phyloP scores from a whole-genome alignment of 2,329 filamentous ascomycete species.

The Beauveria rudraprayagi region DNA sequence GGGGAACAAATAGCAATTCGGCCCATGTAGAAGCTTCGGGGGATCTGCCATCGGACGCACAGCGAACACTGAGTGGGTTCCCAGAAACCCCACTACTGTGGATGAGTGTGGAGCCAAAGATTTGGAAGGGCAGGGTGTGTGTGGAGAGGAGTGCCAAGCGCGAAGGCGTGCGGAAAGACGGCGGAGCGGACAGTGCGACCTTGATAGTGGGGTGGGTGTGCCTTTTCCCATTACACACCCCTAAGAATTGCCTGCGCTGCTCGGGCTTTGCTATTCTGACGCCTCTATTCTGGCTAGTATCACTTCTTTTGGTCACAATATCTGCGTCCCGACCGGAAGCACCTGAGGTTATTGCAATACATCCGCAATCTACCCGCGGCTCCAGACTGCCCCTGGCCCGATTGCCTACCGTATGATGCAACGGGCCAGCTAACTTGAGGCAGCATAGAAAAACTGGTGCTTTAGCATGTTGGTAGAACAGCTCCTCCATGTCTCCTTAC shows the following conservation, averaged over 20 bases:
- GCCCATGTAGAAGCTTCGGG: conserved; percentile 14
- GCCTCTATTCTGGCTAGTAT: neutral
- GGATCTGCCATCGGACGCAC: conserved; percentile 11
- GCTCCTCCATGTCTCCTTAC: neutral
- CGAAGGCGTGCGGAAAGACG: neutral
- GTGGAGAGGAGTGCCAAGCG: neutral
- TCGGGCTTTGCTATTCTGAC: neutral
- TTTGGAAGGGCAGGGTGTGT: conserved; percentile 5
- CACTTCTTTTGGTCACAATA: neutral
- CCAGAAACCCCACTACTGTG: neutral
- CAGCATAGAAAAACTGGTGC: neutral
- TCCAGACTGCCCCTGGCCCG: neutral
- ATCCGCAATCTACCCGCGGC: neutral
- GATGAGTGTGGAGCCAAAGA: conserved; percentile 5
- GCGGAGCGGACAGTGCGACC: conserved; percentile 3
- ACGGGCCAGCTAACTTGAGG: neutral
- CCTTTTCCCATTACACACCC: neutral
- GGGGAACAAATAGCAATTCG: conserved; percentile 11
- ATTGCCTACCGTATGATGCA: neutral
- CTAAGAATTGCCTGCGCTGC: neutral
- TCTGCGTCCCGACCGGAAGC: neutral
- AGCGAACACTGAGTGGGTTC: conserved; percentile 4
- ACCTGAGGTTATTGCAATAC: neutral
- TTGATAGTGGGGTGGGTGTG: neutral
- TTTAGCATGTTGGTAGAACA: neutral